Conservation (phyloP, 2,329 filamentous ascomycete genomes). For the Fusarium continuum region DNA sequence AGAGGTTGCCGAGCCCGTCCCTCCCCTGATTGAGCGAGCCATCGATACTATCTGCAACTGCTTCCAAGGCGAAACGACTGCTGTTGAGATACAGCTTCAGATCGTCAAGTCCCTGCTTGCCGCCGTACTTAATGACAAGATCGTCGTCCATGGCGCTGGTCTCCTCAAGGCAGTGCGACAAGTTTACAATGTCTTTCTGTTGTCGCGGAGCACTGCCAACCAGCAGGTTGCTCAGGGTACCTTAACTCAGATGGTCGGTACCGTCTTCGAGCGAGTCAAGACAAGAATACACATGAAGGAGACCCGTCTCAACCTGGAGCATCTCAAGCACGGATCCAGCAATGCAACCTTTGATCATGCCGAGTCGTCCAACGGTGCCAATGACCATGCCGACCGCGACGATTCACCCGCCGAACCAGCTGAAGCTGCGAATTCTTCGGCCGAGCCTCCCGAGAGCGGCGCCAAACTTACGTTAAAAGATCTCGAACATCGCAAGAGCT, state of each 20-base stretch:
- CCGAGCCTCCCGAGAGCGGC: constrained; percentile 49
- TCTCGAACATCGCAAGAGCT: constrained; percentile 73
- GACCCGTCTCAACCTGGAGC: constrained; percentile 68
- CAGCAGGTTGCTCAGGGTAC: constrained; percentile 98
- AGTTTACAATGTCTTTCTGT: constrained; percentile 98
- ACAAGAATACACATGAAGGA: constrained; percentile 87
- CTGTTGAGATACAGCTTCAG: constrained; percentile 91
- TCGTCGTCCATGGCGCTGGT: constrained; percentile 95
- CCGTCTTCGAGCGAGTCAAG: constrained; percentile 95
- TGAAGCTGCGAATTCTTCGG: constrained; percentile 34
- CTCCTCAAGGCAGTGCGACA: constrained; percentile 95
- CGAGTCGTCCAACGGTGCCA: constrained; percentile 49
- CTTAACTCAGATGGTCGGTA: constrained; percentile 97
- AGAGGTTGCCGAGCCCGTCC: constrained; percentile 52
- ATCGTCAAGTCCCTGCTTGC: constrained; percentile 97
- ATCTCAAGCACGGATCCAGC: constrained; percentile 62
- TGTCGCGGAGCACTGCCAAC: constrained; percentile 92
- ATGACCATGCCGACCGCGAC: constrained; percentile 52
- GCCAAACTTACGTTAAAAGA: constrained; percentile 73
- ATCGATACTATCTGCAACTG: constrained; percentile 99
- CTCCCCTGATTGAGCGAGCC: constrained; percentile 92
- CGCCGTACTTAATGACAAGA: constrained; percentile 97
- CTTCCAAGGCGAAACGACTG: constrained; percentile 95
- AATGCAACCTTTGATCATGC: constrained; percentile 61
- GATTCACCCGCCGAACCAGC: constrained; percentile 48